These are phyloP conservation scores for Cicer cuneatum DNA, from an alignment of 306 rosid species.

Conservation along the genomic window DNA sequence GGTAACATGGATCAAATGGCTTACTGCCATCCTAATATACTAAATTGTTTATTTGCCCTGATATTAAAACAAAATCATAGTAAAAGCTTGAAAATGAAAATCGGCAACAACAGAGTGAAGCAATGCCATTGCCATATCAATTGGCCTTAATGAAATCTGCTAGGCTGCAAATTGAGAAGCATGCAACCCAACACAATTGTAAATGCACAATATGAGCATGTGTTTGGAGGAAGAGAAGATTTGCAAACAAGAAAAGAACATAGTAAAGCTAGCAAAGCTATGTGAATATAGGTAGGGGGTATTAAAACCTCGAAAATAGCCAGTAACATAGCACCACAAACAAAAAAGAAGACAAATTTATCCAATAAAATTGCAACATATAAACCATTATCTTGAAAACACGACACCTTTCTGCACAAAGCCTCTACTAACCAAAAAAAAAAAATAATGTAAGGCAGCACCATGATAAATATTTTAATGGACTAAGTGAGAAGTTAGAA, in stretches of 20 bases:
- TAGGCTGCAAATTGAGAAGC: background rate
- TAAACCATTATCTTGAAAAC: background rate
- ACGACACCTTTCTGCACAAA: background rate
- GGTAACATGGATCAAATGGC: background rate
- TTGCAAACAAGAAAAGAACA: background rate
- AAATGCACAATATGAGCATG: background rate
- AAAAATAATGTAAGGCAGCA: background rate
- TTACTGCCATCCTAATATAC: conserved; percentile 19
- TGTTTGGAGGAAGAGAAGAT: conserved; percentile 2
- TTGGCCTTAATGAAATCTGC: background rate
- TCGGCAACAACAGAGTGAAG: background rate
- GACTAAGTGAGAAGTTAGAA: background rate
- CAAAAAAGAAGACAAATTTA: background rate
- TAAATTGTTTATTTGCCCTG: conserved; percentile 7
- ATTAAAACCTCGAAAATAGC: background rate
- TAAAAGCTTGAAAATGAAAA: background rate
- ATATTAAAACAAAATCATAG: background rate
- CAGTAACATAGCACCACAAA: background rate
- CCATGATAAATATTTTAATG: conserved; percentile 1
- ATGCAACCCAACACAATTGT: background rate
- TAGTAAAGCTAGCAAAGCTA: conserved; percentile 13
- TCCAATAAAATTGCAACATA: background rate
- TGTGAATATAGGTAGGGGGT: background rate
- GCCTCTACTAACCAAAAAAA: background rate
- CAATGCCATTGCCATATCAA: conserved; percentile 1